These are phyloP conservation scores for Taphrina deformans DNA, from an alignment of 1,139 yeast species.

Conservation along the genomic window DNA sequence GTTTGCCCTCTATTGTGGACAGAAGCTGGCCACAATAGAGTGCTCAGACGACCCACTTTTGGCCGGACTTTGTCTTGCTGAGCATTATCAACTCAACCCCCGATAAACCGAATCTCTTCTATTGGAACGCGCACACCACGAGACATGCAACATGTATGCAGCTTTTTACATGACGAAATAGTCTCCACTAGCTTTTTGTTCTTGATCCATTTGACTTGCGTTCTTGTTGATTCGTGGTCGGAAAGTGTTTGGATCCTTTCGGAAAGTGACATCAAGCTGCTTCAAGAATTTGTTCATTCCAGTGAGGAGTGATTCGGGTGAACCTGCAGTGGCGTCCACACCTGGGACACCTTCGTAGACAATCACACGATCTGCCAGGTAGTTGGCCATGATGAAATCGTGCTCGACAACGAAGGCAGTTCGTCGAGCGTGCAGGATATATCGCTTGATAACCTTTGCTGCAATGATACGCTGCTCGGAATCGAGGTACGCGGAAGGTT, in stretches of 20 bases:
- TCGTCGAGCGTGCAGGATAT: constrained; percentile 91
- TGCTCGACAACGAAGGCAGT: constrained; percentile 98
- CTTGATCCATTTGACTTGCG: constrained; percentile 98
- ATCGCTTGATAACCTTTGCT: constrained; percentile 96
- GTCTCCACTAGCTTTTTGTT: constrained; percentile 87
- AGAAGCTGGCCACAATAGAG: no score
- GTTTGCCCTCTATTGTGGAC: no score
- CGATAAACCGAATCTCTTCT: no score
- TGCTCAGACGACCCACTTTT: no score
- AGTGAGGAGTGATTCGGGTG: constrained; percentile 88
- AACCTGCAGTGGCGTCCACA: constrained; percentile 71
- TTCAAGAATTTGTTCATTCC: constrained; percentile 97
- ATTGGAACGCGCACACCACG: not conserved
- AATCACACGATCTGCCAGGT: constrained; percentile 96
- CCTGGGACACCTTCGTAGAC: constrained; percentile 97
- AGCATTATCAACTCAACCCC: no score
- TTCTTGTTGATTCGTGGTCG: constrained; percentile 97
- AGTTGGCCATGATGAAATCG: constrained; percentile 96
- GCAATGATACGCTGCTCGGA: constrained; percentile 99
- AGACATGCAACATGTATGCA: not conserved
- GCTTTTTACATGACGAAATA: constrained; percentile 61
- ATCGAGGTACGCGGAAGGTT: constrained; percentile 97
- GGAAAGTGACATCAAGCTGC: constrained; percentile 91
- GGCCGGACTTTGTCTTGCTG: no score
- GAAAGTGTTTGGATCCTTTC: constrained; percentile 97